A percentile compares a stretch with the other conserved stretches of the same genome.
These are phyloP conservation scores for Dactylonectria estremocensis DNA, from an alignment of 2,329 filamentous ascomycete genomes.

Conservation along the genomic window DNA sequence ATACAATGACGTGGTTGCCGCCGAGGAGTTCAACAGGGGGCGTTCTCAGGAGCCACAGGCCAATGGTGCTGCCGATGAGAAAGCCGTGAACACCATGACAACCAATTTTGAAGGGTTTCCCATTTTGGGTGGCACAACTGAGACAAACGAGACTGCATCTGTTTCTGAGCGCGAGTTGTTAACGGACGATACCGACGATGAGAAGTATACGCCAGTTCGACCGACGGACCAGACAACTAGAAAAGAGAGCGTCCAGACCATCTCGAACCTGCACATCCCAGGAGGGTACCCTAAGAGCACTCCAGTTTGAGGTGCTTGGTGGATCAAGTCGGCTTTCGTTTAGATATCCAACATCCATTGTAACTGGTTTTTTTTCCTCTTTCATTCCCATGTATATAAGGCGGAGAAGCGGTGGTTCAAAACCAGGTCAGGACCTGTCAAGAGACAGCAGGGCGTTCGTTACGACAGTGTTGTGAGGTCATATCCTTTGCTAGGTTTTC, in stretches of 20 bases:
- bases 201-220: slow-evolving; percentile 45
- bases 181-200: slow-evolving; percentile 42
- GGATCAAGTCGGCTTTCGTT: slow-evolving; percentile 33
- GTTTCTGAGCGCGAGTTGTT: slow-evolving; percentile 42
- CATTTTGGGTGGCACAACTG: slow-evolving; percentile 34
- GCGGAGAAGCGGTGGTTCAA: slow-evolving; percentile 22
- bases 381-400: slow-evolving; percentile 28
- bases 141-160: slow-evolving; percentile 33
- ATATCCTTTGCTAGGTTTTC: slow-evolving; percentile 44
- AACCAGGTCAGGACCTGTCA: slow-evolving; percentile 24
- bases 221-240: slow-evolving; percentile 49
- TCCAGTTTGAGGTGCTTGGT: slow-evolving; percentile 63
- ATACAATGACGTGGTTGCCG: slow-evolving; percentile 26
- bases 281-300: slow-evolving; percentile 72
- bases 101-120: slow-evolving; percentile 45
- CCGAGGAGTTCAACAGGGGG: slow-evolving; percentile 25
- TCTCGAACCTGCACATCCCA: slow-evolving; percentile 79
- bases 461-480: slow-evolving; percentile 24
- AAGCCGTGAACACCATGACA: slow-evolving; percentile 37
- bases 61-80: slow-evolving; percentile 32
- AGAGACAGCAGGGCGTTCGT: slow-evolving; percentile 41
- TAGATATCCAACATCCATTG: slow-evolving; percentile 19
- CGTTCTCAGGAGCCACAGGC: slow-evolving; percentile 23
- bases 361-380: slow-evolving; percentile 23
- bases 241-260: slow-evolving; percentile 65